Base-by-base conservation (phyloP, 306 rosid genomes). In the Adenanthera pavonina region DNA sequence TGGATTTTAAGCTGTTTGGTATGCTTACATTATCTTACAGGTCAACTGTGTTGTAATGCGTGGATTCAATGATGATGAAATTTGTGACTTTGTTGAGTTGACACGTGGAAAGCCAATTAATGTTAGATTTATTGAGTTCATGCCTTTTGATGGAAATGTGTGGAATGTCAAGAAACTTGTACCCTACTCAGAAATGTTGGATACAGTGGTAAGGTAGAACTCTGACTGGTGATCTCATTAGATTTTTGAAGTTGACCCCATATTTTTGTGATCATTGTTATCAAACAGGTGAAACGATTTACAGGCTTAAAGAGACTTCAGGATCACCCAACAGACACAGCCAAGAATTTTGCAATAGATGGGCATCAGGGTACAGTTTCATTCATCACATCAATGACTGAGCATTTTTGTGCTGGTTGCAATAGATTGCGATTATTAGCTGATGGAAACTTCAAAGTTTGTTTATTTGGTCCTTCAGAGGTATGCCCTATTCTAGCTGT, bases 141-240 rank as follows among this genome's bases (percentile, higher is more conserved):
- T 95, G 99, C 99, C 99, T 68, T 95, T 95, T 83, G 99, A 95
- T 86, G 97, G 99, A 82, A 95, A 95, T 87, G 97, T 95, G 80
- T 95, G 99, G 99, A 93, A 95, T 76, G 97, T 95, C 81, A 95
- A 95, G 89, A 95, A 93, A 84, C 95, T 95, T 33, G 97, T 95
- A 59, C 91, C 97, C 44, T 95, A 93, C 81, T 70, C 90, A 20
- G 99, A 95, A 87, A 95, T 95, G 92, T 83, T 91, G 88, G 93
- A 95, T 89, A 87, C 72, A 86, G 97, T 93, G 99, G 99, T 95
- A 95, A 91, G 95, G 92, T 91, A 90, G 92, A 95, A 85, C 70
- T 89, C 81, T 46, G 61, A 74, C 74, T 19, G 48, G 73, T 85
- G 83, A 86, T 76, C 86, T 61, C 38, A 33, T 25, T 33, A 68